These are phyloP conservation scores for Psilocybe sp. DNA, from an alignment of 768 basidiomycete genomes.

Conservation along the genomic window DNA sequence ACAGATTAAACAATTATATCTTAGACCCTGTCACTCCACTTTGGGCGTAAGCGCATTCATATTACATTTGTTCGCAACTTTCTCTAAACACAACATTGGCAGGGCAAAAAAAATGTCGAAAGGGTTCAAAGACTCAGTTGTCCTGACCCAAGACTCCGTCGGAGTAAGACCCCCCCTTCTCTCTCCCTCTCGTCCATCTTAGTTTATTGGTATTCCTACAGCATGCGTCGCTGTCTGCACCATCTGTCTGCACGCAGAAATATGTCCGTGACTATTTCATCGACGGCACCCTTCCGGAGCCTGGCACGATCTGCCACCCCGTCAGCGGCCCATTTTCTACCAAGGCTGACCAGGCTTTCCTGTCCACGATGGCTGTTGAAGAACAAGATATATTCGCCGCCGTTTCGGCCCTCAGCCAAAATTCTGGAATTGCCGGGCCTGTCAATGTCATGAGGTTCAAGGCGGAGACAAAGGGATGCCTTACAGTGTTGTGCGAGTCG, in stretches of 20 bases:
- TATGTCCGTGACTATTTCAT: constrained; percentile 38
- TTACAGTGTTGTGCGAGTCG: too few relatives aligned
- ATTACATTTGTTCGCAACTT: constrained; percentile 6
- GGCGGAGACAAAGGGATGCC: too few relatives aligned
- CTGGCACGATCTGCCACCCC: constrained; percentile 38
- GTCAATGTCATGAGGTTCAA: too few relatives aligned
- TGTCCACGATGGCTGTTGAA: neutral
- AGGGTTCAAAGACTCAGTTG: constrained; percentile 32
- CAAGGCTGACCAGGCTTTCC: neutral
- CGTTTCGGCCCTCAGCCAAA: neutral
- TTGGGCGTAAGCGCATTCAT: neutral
- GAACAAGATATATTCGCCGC: neutral
- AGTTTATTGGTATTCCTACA: constrained; percentile 8
- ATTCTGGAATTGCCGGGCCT: too few relatives aligned
- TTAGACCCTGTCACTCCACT: constrained; percentile 6
- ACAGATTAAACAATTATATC: neutral
- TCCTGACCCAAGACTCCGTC: constrained; percentile 37
- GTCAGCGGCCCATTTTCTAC: neutral
- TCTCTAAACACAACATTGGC: neutral
- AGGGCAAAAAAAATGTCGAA: constrained; percentile 15
- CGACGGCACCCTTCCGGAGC: constrained; percentile 36
- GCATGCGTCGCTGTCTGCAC: constrained; percentile 32
- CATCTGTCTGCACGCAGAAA: constrained; percentile 32
- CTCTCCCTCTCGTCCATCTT: neutral
- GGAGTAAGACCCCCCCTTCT: constrained; percentile 28